Conservation (phyloP, 2,329 filamentous ascomycete species). For the Rhinocladiella mackenziei region DNA sequence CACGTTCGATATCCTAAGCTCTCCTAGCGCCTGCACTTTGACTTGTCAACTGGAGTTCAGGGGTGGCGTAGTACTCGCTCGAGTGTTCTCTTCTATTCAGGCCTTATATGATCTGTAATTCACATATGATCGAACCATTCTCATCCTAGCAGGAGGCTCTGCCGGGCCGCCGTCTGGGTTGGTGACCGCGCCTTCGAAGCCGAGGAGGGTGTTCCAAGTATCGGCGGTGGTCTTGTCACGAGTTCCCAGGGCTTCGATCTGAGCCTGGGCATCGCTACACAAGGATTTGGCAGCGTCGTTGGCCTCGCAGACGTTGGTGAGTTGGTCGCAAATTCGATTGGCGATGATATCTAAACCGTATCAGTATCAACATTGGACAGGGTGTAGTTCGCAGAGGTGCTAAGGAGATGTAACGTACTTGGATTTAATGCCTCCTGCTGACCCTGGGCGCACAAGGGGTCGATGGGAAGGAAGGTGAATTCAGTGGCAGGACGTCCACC, state of each 20-base stretch:
- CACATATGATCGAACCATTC: constrained; percentile 8
- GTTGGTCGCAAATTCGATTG: constrained; percentile 67
- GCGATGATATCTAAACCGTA: constrained; percentile 60
- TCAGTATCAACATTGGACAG: too few relatives aligned
- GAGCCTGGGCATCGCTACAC: constrained; percentile 52
- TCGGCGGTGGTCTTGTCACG: constrained; percentile 41
- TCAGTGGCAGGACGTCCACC: constrained; percentile 52
- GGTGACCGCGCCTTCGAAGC: constrained; percentile 32
- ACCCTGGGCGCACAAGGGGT: constrained; percentile 56
- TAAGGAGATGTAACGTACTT: constrained; percentile 59
- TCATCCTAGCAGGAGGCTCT: constrained; percentile 21
- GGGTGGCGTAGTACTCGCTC: too few relatives aligned
- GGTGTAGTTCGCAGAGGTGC: too few relatives aligned
- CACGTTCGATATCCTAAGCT: too few relatives aligned
- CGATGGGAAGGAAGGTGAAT: constrained; percentile 65
- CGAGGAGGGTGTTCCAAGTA: constrained; percentile 40
- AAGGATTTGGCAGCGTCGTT: constrained; percentile 56
- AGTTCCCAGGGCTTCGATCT: constrained; percentile 46
- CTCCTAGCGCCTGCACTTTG: too few relatives aligned
- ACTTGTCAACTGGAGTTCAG: too few relatives aligned
- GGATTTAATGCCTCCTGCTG: constrained; percentile 64
- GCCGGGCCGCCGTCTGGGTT: constrained; percentile 23
- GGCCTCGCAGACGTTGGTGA: constrained; percentile 63
- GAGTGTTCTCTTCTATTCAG: neutral
- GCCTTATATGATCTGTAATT: neutral